These are phyloP conservation scores for Xylaria sp. DNA, from an alignment of 2,329 filamentous ascomycete genomes.

Conservation along the genomic window DNA sequence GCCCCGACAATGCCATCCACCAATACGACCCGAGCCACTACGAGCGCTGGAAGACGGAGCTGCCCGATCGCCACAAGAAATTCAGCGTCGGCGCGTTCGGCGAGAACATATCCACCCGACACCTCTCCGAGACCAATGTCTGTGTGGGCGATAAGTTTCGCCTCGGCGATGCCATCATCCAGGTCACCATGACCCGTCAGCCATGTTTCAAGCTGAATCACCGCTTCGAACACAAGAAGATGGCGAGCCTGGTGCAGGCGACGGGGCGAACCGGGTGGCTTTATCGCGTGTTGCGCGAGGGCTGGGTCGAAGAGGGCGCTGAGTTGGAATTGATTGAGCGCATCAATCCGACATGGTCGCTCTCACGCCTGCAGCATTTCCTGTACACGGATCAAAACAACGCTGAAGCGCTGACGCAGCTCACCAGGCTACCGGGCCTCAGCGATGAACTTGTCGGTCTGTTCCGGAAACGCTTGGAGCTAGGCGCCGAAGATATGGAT, in stretches of 20 bases:
- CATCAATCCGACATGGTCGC: slow-evolving; percentile 62
- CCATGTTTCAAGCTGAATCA: slow-evolving; percentile 73
- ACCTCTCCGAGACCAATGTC: slow-evolving; percentile 65
- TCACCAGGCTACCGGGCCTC: slow-evolving; percentile 56
- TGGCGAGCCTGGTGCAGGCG: slow-evolving; percentile 61
- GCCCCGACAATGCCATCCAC: slow-evolving; percentile 66
- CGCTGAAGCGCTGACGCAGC: slow-evolving; percentile 53
- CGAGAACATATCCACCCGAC: slow-evolving; percentile 63
- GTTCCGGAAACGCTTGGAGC: slow-evolving; percentile 57
- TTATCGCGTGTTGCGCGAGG: slow-evolving; percentile 63
- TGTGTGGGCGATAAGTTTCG: slow-evolving; percentile 68
- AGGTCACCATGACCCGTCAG: slow-evolving; percentile 65
- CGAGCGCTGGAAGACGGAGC: slow-evolving; percentile 55
- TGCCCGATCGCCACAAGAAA: slow-evolving; percentile 54
- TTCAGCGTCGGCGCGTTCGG: slow-evolving; percentile 67
- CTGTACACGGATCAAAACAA: slow-evolving; percentile 60
- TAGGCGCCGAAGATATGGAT: slow-evolving; percentile 45
- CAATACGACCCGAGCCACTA: slow-evolving; percentile 66
- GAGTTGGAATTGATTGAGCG: slow-evolving; percentile 60
- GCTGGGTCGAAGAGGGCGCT: slow-evolving; percentile 60
- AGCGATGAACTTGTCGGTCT: slow-evolving; percentile 51
- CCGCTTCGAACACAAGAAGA: slow-evolving; percentile 66
- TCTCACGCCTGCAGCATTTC: slow-evolving; percentile 65
- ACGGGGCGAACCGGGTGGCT: slow-evolving; percentile 67
- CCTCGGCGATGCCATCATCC: slow-evolving; percentile 55